Conservation (phyloP, 768 basidiomycete species). For the Rickenella mellea region DNA sequence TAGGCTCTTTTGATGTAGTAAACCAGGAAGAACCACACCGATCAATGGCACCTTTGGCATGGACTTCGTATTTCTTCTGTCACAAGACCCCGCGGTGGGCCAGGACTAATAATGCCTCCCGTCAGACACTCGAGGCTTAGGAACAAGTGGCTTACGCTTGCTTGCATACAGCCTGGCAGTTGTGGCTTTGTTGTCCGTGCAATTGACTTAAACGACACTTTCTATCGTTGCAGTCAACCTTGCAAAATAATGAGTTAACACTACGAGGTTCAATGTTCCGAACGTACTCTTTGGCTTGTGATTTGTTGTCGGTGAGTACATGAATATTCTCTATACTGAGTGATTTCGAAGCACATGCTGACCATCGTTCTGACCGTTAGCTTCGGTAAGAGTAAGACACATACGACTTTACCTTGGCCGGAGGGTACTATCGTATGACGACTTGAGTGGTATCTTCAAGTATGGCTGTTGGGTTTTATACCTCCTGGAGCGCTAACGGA, state of each 20-base stretch:
- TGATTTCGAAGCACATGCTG: neutral
- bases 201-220: slow-evolving; percentile 30
- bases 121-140: neutral
- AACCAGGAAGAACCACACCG: neutral
- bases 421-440: too few species aligned
- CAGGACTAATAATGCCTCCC: neutral
- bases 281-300: slow-evolving; percentile 26
- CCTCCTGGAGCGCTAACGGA: too few species aligned
- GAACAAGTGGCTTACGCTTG: slow-evolving; percentile 21
- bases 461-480: too few species aligned
- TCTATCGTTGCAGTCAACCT: slow-evolving; percentile 40
- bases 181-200: slow-evolving; percentile 24
- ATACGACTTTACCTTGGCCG: too few species aligned
- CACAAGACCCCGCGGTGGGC: neutral
- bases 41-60: neutral
- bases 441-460: too few species aligned
- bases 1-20: too few species aligned
- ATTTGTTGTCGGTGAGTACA: slow-evolving; percentile 23
- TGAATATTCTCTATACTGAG: slow-evolving; percentile 16
- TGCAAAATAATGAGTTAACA: neutral
- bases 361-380: too few species aligned
- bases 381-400: too few species aligned
- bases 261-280: slow-evolving; percentile 10
- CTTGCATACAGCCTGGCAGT: slow-evolving; percentile 26
- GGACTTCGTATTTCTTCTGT: neutral